Base-by-base conservation (phyloP, 257 asterid species). In the Ballota nigra region DNA sequence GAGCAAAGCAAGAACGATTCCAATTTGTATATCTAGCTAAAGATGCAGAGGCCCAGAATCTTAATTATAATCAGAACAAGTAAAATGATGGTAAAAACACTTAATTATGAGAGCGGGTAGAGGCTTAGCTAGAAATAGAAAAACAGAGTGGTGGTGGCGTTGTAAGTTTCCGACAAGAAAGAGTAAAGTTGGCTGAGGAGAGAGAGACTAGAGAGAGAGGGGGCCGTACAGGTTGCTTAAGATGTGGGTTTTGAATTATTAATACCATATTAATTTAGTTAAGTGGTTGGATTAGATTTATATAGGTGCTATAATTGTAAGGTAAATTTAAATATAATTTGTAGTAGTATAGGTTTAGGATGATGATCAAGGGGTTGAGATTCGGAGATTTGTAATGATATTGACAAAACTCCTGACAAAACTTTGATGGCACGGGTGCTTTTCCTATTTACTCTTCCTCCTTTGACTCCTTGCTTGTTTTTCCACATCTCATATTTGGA, bases 201-300 rank as follows among this genome's bases (percentile, higher is more conserved):
- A 22, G 76, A 51, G 83, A 33, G 80, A 20, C 73, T 36, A 80
- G 31, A 77, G 29, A 41, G 70, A 38, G 74, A 70, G 59, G 41
- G 79, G 63, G 23, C 77, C 69, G 83, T 77, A 68, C 78, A 68
- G 80, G n/a, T 79, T 72, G 83, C 89, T 79, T 82, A 79, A 69
- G 71, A 57, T 29, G 43, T 12, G 84, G 75, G 79, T 66, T 73
- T 66, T 49, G 70, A 63, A 55, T 56, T 23, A 74, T 69, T 69
- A 74, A 43, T 22, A 34, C 16, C 45, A 7, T 5, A 45, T 24
- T 61, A 24, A 68, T 61, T 78, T 73, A 73, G 31, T 57, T 65
- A 56, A 70, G 58, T 41, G 11, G 69, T 15, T 38, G n/a, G 58
- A 52, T 70, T 76, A 70, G 55, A 69, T 49, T 3, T 52, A 24